Conservation (phyloP, 192 early-diverging fungal species). For the Geranomyces michiganensis region DNA sequence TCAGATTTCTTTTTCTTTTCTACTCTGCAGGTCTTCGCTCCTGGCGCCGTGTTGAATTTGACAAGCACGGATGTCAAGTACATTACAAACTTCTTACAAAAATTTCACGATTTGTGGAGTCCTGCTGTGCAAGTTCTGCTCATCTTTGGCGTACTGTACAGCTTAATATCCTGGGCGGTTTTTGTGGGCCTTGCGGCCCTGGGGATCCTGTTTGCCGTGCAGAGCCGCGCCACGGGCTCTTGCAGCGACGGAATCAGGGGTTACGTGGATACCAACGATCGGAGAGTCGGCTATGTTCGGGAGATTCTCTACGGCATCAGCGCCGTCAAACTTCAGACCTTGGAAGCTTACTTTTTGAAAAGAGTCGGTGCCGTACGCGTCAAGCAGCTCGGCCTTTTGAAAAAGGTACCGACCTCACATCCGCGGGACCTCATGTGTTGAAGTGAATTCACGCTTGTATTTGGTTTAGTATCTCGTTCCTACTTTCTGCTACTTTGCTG, state of each 20-base stretch:
- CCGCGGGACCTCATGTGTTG: background rate
- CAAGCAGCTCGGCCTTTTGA: conserved; percentile 58
- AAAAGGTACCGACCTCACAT: too few species aligned
- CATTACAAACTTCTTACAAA: background rate
- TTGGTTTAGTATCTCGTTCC: conserved; percentile 19
- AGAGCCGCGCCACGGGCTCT: conserved; percentile 6
- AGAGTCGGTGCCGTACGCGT: conserved; percentile 65
- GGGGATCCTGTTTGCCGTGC: background rate
- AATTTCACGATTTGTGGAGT: background rate
- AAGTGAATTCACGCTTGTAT: background rate
- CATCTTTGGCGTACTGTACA: background rate
- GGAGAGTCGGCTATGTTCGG: background rate
- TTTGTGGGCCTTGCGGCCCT: background rate
- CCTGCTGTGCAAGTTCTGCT: background rate
- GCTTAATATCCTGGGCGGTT: background rate
- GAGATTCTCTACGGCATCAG: conserved; percentile 81
- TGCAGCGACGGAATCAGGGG: background rate
- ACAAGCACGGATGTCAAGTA: background rate
- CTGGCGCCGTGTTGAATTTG: background rate
- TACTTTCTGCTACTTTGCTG: conserved; percentile 28
- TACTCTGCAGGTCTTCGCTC: background rate
- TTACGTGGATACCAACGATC: conserved; percentile 1
- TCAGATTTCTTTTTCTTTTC: background rate
- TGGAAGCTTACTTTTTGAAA: conserved; percentile 76
- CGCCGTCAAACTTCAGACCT: conserved; percentile 89